A percentile compares a stretch with the other conserved stretches of the same genome.
Evolutionary conservation across 805 yeast genomes (phyloP).

Genomic region (Yarrowia sp.): DNA sequence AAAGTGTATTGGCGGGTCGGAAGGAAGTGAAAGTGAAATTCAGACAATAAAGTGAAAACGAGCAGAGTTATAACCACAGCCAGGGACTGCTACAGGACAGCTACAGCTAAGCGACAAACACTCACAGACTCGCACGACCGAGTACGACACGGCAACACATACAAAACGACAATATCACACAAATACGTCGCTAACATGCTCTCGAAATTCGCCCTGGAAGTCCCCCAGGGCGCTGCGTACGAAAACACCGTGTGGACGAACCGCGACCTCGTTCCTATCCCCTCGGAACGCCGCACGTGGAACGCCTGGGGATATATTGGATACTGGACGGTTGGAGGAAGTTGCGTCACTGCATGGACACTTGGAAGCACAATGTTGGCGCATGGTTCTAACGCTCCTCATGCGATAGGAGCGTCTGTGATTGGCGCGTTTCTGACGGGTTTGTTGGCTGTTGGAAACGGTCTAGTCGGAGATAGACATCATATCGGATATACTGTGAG

Average conservation of each 20-base stretch:
- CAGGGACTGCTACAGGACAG: no score
- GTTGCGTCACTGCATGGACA: conserved; percentile 45
- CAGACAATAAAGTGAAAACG: no score
- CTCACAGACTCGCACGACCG: no score
- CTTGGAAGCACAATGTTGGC: conserved; percentile 46
- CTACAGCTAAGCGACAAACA: no score
- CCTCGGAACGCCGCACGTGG: conserved; percentile 49
- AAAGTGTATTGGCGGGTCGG: no score
- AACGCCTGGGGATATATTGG: conserved; percentile 43
- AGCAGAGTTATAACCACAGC: no score
- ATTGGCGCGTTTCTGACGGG: conserved; percentile 46
- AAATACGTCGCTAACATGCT: no score
- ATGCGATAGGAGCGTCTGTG: conserved; percentile 47
- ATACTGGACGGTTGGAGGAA: conserved; percentile 34
- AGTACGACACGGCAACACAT: neutral
- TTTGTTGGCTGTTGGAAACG: conserved; percentile 45
- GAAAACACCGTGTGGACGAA: conserved; percentile 30
- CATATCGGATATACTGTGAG: conserved; percentile 52
- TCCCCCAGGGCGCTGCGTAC: conserved; percentile 25
- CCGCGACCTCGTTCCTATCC: conserved; percentile 47
- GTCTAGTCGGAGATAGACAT: conserved; percentile 49
- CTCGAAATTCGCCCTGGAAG: conserved; percentile 24
- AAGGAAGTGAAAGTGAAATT: no score
- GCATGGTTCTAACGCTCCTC: conserved; percentile 46
- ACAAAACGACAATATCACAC: no score